Percentiles rank a stretch among this genome's conserved stretches.
These are phyloP conservation scores for Cenchrus purpureus DNA, from an alignment of 176 grass and related monocot genomes.

Conservation along the genomic window DNA sequence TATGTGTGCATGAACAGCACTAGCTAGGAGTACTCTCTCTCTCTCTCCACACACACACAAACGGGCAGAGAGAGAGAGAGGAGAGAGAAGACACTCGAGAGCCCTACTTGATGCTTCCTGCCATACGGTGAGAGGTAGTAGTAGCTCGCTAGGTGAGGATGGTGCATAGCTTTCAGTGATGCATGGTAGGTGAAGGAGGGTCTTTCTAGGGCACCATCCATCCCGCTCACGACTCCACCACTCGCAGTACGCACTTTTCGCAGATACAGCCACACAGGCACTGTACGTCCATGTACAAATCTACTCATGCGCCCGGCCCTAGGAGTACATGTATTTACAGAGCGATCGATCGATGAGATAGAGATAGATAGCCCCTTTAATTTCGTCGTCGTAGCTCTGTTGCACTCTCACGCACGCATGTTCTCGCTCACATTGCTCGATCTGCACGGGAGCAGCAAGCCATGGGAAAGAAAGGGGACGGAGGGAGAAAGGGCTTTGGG, in stretches of 20 bases:
- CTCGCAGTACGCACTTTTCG: slow-evolving; percentile 32
- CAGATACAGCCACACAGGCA: neutral
- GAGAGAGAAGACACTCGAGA: slow-evolving; percentile 40
- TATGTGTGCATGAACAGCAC: neutral
- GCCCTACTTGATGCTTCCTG: slow-evolving; percentile 54
- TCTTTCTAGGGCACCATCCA: slow-evolving; percentile 57
- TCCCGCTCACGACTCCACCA: slow-evolving; percentile 38
- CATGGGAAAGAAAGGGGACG: neutral
- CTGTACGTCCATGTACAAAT: slow-evolving; percentile 12
- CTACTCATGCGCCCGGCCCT: slow-evolving; percentile 22
- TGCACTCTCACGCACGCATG: slow-evolving; percentile 22
- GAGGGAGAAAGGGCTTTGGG: neutral
- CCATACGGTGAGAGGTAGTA: slow-evolving; percentile 26
- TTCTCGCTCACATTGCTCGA: slow-evolving; percentile 16
- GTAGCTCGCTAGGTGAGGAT: slow-evolving; percentile 26
- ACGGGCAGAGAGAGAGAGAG: neutral
- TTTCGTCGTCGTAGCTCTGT: slow-evolving; percentile 20
- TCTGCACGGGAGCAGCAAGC: slow-evolving; percentile 10
- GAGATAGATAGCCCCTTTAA: slow-evolving; percentile 22
- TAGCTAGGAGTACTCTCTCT: neutral
- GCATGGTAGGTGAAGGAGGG: slow-evolving; percentile 74
- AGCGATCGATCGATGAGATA: neutral
- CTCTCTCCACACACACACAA: neutral
- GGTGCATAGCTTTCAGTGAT: slow-evolving; percentile 89
- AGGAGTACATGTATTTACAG: slow-evolving; percentile 3